Percentiles rank a stretch among this genome's conserved stretches.
phyloP scores from a whole-genome alignment of 2,329 filamentous ascomycete species.

The Penicillium sp. region DNA sequence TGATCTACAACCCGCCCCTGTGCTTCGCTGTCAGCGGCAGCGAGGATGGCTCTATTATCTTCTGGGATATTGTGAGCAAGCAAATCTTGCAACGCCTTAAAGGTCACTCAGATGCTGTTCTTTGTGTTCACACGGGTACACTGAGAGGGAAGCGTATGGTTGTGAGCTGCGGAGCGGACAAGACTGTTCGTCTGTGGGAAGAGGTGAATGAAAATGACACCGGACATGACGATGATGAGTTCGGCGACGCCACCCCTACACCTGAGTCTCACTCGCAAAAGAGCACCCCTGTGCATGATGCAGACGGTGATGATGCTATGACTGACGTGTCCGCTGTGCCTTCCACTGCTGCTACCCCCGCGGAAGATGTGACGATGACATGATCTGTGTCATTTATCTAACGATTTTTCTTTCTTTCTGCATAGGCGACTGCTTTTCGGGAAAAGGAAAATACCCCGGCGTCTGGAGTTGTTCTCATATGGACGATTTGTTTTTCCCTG shows the following conservation, averaged over 20 bases:
- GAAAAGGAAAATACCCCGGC: conserved; percentile 11
- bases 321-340: conserved; percentile 13
- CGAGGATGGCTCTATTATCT: conserved; percentile 78
- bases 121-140: conserved; percentile 59
- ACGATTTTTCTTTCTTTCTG: conserved; percentile 9
- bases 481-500: conserved; percentile 3
- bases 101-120: conserved; percentile 57
- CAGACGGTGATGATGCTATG: conserved; percentile 19
- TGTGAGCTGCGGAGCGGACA: conserved; percentile 62
- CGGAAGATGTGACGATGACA: conserved; percentile 15
- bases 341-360: conserved; percentile 14
- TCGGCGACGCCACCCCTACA: background rate
- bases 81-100: conserved; percentile 68
- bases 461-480: conserved; percentile 6
- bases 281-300: conserved; percentile 4
- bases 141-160: conserved; percentile 49
- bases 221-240: background rate
- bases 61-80: conserved; percentile 91
- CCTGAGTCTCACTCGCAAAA: background rate
- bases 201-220: conserved; percentile 32
- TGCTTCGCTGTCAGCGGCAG: conserved; percentile 76
- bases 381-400: background rate
- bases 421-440: conserved; percentile 8
- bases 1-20: conserved; percentile 23
- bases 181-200: conserved; percentile 61